phyloP scores from a whole-genome alignment of 225 moss, liverwort and hornwort genomes.

The Pseudisothecium myosuroides region DNA sequence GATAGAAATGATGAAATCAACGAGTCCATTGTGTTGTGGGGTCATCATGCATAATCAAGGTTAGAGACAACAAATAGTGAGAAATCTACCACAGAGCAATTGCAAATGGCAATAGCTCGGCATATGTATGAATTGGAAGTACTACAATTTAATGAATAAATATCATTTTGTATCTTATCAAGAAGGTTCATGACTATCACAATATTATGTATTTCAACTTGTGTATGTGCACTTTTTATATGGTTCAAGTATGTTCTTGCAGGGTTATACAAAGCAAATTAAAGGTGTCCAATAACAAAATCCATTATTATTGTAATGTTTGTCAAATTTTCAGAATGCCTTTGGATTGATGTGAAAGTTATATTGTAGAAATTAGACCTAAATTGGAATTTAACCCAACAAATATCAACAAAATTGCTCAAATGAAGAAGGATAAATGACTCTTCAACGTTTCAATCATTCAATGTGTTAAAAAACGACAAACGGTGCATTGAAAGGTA shows the following conservation, averaged over 20 bases:
- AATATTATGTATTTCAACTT: neutral
- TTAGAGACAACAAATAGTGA: neutral
- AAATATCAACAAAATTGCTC: neutral
- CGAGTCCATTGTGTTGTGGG: neutral
- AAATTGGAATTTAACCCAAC: neutral
- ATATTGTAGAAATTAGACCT: neutral
- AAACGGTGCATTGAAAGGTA: rapidly evolving
- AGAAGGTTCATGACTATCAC: neutral
- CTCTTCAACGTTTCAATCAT: neutral
- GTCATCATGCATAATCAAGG: neutral
- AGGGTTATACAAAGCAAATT: neutral
- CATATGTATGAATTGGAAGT: neutral
- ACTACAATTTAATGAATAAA: neutral
- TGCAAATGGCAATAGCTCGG: neutral
- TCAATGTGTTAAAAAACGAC: neutral
- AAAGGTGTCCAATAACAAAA: neutral
- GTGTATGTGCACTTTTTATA: neutral
- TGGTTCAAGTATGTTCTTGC: neutral
- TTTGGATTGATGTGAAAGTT: neutral
- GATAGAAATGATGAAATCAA: neutral
- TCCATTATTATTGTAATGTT: neutral
- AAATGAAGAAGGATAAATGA: neutral
- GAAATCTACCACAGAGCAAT: neutral
- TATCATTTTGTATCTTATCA: neutral
- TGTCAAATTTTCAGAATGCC: rapidly evolving